Conservation (phyloP, 768 basidiomycete species). For the Heimioporus sp. region DNA sequence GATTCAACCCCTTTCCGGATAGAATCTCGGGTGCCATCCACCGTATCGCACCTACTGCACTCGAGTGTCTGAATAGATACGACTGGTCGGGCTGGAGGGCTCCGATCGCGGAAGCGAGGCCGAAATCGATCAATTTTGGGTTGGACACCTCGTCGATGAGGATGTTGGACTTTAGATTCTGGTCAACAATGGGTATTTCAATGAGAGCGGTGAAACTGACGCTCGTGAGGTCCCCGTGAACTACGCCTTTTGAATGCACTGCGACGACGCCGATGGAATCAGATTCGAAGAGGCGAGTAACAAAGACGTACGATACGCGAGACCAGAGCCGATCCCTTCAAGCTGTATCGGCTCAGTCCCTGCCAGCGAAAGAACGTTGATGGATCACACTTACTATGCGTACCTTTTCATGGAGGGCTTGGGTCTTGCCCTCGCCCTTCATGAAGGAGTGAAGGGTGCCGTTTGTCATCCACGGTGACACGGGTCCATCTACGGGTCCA, state of each 20-base stretch:
- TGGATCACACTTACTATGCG: background rate
- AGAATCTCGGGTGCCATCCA: no score
- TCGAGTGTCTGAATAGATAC: no score
- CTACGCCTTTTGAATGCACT: background rate
- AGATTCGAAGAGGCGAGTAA: no score
- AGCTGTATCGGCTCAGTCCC: background rate
- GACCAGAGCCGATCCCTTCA: no score
- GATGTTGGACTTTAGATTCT: background rate
- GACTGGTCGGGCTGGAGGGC: no score
- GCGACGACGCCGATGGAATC: background rate
- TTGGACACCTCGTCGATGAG: no score
- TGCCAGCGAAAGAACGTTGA: background rate
- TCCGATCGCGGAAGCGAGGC: no score
- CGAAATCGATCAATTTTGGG: no score
- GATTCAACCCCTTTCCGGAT: no score
- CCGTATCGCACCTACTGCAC: no score
- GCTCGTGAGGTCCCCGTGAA: slow-evolving; percentile 3
- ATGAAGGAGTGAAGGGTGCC: slow-evolving; percentile 1
- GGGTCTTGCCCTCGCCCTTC: background rate
- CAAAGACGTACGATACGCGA: no score
- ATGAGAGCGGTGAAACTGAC: background rate
- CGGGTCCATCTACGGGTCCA: background rate
- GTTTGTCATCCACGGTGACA: slow-evolving; percentile 1
- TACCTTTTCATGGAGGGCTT: background rate
- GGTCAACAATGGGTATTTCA: background rate